Base-by-base conservation (phyloP, 129 eudicot genomes). In the Lactuca sativa region DNA sequence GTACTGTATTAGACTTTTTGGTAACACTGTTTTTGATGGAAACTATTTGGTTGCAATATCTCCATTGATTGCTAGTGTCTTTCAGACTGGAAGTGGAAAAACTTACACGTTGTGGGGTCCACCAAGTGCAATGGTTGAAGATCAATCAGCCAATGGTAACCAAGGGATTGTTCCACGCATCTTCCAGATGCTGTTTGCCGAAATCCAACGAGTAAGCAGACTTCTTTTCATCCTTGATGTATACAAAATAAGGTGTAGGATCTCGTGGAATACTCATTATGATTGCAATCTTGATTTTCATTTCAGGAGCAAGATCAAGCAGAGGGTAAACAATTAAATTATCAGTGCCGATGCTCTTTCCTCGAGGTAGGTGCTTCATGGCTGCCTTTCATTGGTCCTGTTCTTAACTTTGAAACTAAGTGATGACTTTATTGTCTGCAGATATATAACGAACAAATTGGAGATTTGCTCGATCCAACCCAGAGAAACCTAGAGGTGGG, bases 61-160 rank as follows among this genome's bases (percentile, higher is more conserved):
- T 38, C 40, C 7, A 64, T 9, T 72, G 53, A 43, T 16, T 49
- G 44, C 48, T 69, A 31, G 32, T 86, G 15, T 71, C 56, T 52
- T 77, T 53, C 69, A 95, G 99, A 85, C 97, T 64, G 99, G 97
- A 63, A 87, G 97, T 76, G 97, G 99, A 41, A 95, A 95, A 78
- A 87, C 97, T 31, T 95, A 87, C 88, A 90, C 96, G 37, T 71
- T 95, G 84, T 95, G 99, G 99, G 99, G 99, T 62, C 99, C 95
- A 1, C 99, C 86, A 25, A 95, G 95, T 55, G 90, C 99, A 48
- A 93, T 93, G 97, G 86, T 93, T 74, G 99, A 87, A 62, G 81
- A 74, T 68, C 90, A 86, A 52, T 74, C 84, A 18, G 48, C 79
- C 47, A 59, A 56, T 69, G 82, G 84, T 80, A 80, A 69, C 66